A percentile compares a stretch with the other conserved stretches of the same genome.
phyloP scores from a whole-genome alignment of 345 rosid species.

The Populus deltoides region DNA sequence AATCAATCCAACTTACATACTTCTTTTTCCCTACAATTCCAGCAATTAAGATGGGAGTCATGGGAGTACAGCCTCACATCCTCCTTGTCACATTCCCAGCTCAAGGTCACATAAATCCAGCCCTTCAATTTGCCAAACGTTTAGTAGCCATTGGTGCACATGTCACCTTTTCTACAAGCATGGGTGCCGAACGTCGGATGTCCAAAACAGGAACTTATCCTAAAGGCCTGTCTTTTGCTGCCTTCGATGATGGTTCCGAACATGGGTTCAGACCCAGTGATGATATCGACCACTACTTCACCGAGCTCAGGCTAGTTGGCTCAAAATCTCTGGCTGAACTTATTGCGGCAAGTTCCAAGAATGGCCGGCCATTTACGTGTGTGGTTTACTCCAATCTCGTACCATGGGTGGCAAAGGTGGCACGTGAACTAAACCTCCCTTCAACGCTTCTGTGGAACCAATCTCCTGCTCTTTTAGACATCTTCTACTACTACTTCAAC shows the following conservation, averaged over 20 bases:
- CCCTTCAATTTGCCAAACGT: conserved; percentile 7
- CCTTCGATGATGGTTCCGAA: background rate
- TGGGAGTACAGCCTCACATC: background rate
- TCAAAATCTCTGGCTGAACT: conserved; percentile 19
- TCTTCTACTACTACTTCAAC: conserved; percentile 50
- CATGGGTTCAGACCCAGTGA: background rate
- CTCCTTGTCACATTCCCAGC: conserved; percentile 3
- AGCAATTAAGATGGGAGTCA: background rate
- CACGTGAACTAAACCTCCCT: conserved; percentile 38
- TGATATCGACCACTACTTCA: background rate
- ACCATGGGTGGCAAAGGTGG: conserved; percentile 41
- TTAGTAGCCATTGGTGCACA: background rate
- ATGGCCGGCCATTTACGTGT: conserved; percentile 4
- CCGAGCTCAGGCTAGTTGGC: conserved; percentile 16
- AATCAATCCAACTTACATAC: background rate
- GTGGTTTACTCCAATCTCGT: conserved; percentile 16
- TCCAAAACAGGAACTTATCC: background rate
- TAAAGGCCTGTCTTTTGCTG: background rate
- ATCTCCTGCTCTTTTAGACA: conserved; percentile 50
- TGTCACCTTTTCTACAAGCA: conserved; percentile 3
- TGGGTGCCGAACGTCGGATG: background rate
- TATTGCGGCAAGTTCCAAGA: background rate
- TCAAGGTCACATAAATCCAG: conserved; percentile 11
- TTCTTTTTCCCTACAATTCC: background rate
- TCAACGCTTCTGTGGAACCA: conserved; percentile 56